Percentiles rank a stretch among this genome's conserved stretches.
Conservation (phyloP, 805 yeast genomes). For the Hanseniaspora lachancei region DNA sequence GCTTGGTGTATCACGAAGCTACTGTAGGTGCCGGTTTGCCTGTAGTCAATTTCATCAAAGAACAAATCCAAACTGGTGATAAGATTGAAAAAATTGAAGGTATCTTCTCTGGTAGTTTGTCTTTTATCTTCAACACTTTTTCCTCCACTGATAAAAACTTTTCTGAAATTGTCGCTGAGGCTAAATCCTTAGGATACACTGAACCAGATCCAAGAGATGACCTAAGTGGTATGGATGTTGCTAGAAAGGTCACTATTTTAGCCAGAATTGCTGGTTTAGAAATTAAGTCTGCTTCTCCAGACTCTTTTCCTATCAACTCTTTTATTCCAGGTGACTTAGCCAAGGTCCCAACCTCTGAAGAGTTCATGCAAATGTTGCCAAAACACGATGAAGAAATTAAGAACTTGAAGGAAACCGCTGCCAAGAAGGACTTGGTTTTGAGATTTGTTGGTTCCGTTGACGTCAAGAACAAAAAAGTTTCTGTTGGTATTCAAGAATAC, state of each 20-base stretch:
- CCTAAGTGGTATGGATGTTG: conserved; percentile 93
- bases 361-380: conserved; percentile 70
- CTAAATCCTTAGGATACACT: conserved; percentile 86
- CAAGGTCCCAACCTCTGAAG: conserved; percentile 54
- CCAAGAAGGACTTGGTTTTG: conserved; percentile 69
- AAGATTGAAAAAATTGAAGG: conserved; percentile 86
- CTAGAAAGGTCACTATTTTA: conserved; percentile 91
- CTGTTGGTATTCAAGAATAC: conserved; percentile 82
- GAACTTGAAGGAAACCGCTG: conserved; percentile 66
- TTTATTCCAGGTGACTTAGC: conserved; percentile 82
- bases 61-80: conserved; percentile 85
- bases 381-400: conserved; percentile 71
- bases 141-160: conserved; percentile 65
- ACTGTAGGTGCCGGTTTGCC: conserved; percentile 99
- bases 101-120: conserved; percentile 87
- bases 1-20: conserved; percentile 90
- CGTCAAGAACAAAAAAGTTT: conserved; percentile 49
- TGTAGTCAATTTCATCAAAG: conserved; percentile 75
- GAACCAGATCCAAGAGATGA: conserved; percentile 99
- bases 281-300: conserved; percentile 61
- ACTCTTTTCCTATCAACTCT: conserved; percentile 86
- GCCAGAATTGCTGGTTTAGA: conserved; percentile 83
- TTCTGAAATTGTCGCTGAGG: conserved; percentile 78
- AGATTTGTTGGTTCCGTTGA: conserved; percentile 91
- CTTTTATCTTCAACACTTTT: conserved; percentile 88